phyloP scores from a whole-genome alignment of 257 asterid genomes.

The Catharanthus roseus region DNA sequence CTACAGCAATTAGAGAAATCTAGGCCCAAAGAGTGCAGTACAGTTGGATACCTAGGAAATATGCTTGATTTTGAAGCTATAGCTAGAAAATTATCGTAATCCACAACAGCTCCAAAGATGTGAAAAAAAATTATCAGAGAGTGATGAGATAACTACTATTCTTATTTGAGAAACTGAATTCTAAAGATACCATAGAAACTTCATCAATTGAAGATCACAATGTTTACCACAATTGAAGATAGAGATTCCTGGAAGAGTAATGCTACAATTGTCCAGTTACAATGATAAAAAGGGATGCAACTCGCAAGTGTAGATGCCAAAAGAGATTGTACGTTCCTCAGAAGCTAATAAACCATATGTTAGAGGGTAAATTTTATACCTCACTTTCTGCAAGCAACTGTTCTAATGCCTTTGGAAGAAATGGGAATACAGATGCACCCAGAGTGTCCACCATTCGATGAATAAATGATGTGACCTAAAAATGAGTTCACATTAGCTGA shows the following conservation, averaged over 20 bases:
- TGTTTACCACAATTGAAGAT: neutral
- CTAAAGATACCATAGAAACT: neutral
- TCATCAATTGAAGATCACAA: neutral
- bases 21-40: too few relatives aligned
- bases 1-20: neutral
- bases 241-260: neutral
- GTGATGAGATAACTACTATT: neutral
- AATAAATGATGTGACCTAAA: slow-evolving; percentile 80
- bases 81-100: neutral
- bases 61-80: neutral
- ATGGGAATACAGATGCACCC: slow-evolving; percentile 81
- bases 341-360: neutral
- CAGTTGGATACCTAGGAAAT: neutral
- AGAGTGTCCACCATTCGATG: slow-evolving; percentile 96
- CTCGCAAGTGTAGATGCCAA: neutral
- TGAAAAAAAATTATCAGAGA: neutral
- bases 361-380: slow-evolving; percentile 35
- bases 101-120: neutral
- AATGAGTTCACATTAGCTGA: slow-evolving; percentile 23
- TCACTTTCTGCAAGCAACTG: slow-evolving; percentile 83
- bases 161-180: neutral
- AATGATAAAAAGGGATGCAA: neutral
- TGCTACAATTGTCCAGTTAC: neutral
- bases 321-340: neutral
- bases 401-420: slow-evolving; percentile 85